Evolutionary conservation across 2,329 filamentous ascomycete species (phyloP).

Genomic region (Apiospora malaysiana): DNA sequence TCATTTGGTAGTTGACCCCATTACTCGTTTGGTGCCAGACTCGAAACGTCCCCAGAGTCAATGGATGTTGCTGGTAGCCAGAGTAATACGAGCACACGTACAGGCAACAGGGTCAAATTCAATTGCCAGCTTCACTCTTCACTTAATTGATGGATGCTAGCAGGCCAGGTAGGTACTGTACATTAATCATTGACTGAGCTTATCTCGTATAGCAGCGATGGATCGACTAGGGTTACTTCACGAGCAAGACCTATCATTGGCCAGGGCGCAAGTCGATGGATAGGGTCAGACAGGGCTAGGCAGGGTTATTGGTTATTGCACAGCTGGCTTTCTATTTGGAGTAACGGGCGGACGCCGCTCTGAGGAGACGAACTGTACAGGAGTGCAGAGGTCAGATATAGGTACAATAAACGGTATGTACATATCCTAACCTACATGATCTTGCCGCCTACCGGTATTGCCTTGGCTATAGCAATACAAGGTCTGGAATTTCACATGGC

Average conservation of each 20-base stretch:
- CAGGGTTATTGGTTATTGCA: neutral
- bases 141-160: no score
- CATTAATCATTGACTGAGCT: no score
- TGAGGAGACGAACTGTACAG: neutral
- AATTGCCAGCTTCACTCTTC: neutral
- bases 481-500: no score
- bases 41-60: neutral
- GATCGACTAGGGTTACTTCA: neutral
- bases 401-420: no score
- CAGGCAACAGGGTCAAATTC: neutral
- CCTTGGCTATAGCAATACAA: neutral
- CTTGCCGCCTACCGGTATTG: neutral
- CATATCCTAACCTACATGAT: no score
- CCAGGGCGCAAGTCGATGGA: neutral
- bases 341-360: neutral
- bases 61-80: neutral
- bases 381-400: neutral
- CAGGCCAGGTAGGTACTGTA: no score
- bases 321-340: slow-evolving; percentile 9
- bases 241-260: neutral
- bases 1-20: neutral
- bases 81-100: neutral
- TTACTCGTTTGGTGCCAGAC: neutral
- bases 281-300: no score
- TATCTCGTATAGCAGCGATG: slow-evolving; percentile 9